A percentile compares a stretch with the other conserved stretches of the same genome.
Evolutionary conservation across 2,329 filamentous ascomycete species (phyloP).

Genomic region (Thelonectria rubi): DNA sequence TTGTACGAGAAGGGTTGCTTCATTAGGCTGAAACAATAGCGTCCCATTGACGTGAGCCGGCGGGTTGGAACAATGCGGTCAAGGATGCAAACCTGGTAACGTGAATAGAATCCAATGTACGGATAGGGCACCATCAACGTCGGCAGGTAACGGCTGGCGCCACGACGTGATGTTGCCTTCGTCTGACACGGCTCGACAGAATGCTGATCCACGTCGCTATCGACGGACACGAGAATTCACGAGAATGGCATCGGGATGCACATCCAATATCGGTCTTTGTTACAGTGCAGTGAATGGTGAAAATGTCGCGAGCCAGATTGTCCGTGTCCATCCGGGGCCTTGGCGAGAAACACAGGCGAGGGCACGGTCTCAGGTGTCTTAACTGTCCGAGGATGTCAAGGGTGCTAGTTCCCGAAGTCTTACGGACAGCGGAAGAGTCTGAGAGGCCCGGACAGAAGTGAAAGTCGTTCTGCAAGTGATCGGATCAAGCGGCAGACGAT

Average conservation of each 20-base stretch:
- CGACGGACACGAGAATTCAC: neutral
- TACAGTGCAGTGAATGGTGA: neutral
- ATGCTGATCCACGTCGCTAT: neutral
- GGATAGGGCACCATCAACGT: neutral
- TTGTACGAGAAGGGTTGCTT: too few species aligned
- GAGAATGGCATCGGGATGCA: neutral
- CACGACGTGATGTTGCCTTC: neutral
- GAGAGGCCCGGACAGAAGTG: neutral
- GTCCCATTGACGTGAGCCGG: conserved; percentile 4
- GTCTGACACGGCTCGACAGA: neutral
- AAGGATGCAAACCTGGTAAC: neutral
- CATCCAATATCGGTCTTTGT: neutral
- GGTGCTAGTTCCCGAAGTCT: neutral
- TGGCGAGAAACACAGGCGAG: neutral
- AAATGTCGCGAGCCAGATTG: neutral
- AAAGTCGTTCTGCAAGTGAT: neutral
- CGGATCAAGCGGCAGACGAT: conserved; percentile 1
- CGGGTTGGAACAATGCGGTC: neutral
- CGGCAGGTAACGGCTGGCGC: neutral
- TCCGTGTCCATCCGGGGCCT: neutral
- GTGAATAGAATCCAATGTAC: neutral
- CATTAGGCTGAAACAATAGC: conserved; percentile 9
- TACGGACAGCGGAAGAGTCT: neutral
- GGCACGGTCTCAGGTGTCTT: neutral
- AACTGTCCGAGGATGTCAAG: neutral